These are phyloP conservation scores for Calocybe cyanea DNA, from an alignment of 768 basidiomycete species.

Conservation along the genomic window DNA sequence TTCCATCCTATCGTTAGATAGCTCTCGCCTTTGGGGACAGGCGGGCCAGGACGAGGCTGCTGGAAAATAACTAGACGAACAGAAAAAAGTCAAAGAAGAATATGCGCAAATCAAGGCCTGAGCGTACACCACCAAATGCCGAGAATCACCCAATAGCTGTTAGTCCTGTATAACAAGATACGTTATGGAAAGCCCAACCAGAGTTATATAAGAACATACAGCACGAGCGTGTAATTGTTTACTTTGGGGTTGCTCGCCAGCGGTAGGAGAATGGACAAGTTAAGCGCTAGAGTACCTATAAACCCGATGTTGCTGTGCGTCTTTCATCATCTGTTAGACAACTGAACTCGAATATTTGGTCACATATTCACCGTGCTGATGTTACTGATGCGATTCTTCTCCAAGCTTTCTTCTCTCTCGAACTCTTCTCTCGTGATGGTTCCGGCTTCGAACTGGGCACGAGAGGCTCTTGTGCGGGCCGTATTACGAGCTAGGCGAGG, in stretches of 20 bases:
- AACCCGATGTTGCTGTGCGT: conserved; percentile 78
- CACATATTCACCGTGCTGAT: conserved; percentile 63
- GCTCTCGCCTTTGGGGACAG: conserved; percentile 69
- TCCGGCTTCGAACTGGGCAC: conserved; percentile 54
- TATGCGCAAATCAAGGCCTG: not conserved
- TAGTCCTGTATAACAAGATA: conserved; percentile 41
- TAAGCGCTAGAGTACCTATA: conserved; percentile 58
- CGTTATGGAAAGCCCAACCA: not conserved
- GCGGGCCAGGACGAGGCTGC: conserved; percentile 77
- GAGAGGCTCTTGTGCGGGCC: conserved; percentile 49
- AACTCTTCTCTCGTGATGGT: conserved; percentile 60
- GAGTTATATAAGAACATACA: conserved; percentile 40
- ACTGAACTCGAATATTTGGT: not conserved
- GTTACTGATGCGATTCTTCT: conserved; percentile 84
- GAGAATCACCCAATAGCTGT: conserved; percentile 70
- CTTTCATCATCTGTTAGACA: conserved; percentile 29
- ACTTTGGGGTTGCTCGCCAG: conserved; percentile 53
- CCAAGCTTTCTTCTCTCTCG: conserved; percentile 70
- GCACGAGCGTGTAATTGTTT: conserved; percentile 69
- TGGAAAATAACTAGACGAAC: conserved; percentile 71
- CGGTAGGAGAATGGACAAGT: conserved; percentile 69
- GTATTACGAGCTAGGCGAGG: conserved; percentile 83
- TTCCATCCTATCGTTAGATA: conserved; percentile 87
- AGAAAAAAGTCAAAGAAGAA: not conserved
- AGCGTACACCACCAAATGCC: conserved; percentile 90